Conservation (phyloP, 371 early-diverging fungal genomes). For the Mortierella sp. region DNA sequence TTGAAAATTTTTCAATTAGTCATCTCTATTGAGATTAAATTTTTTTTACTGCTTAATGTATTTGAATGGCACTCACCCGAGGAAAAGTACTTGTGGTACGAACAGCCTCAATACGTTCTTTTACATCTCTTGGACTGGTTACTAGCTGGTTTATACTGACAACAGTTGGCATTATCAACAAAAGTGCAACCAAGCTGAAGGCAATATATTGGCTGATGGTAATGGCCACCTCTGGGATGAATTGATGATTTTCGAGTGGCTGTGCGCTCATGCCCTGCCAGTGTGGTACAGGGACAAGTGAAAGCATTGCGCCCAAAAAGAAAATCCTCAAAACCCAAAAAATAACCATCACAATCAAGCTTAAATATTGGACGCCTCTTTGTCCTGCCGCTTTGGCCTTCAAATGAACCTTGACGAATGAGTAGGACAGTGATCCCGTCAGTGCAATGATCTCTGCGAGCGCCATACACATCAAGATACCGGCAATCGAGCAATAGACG, state of each 20-base stretch:
- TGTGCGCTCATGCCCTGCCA: slow-evolving; percentile 19
- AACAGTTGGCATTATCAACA: slow-evolving; percentile 25
- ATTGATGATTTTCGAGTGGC: slow-evolving; percentile 7
- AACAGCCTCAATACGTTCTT: slow-evolving; percentile 24
- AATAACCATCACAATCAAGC: slow-evolving; percentile 21
- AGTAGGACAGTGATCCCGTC: slow-evolving; percentile 28
- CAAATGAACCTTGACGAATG: slow-evolving; percentile 31
- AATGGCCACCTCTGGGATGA: slow-evolving; percentile 12
- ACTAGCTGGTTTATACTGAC: slow-evolving; percentile 25
- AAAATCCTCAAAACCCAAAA: slow-evolving; percentile 12
- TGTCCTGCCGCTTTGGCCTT: slow-evolving; percentile 25
- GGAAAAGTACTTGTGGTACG: slow-evolving; percentile 27
- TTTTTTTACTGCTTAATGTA: not conserved
- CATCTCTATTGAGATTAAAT: not conserved
- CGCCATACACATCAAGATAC: slow-evolving; percentile 23
- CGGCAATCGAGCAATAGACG: slow-evolving; percentile 21
- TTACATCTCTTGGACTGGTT: slow-evolving; percentile 25
- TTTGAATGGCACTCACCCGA: slow-evolving; percentile 13
- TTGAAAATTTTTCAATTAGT: too few species aligned
- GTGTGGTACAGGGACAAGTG: slow-evolving; percentile 26
- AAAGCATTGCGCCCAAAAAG: slow-evolving; percentile 29
- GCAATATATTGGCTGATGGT: slow-evolving; percentile 17
- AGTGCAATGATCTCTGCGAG: slow-evolving; percentile 31
- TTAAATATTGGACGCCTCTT: slow-evolving; percentile 25
- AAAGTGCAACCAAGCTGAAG: slow-evolving; percentile 15